phyloP scores from a whole-genome alignment of 2,329 filamentous ascomycete species.

The Shiraia sp. region DNA sequence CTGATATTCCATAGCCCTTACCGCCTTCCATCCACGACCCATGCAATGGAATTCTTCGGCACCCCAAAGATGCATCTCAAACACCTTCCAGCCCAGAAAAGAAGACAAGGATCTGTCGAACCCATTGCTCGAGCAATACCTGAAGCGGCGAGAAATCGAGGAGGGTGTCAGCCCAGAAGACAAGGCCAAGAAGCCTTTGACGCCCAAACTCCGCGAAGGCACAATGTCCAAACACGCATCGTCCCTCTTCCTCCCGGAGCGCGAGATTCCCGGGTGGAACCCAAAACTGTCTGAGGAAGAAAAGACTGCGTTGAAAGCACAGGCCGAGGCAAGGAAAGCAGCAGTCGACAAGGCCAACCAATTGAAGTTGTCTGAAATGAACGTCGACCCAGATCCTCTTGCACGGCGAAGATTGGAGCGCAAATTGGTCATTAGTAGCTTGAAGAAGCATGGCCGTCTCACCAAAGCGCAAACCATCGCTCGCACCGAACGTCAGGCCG shows the following conservation, averaged over 20 bases:
- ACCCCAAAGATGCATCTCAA: slow-evolving; percentile 17
- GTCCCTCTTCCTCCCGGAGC: slow-evolving; percentile 29
- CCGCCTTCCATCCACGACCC: slow-evolving; percentile 22
- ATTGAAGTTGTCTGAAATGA: slow-evolving; percentile 60
- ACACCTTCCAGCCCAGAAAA: slow-evolving; percentile 13
- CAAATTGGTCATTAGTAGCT: slow-evolving; percentile 78
- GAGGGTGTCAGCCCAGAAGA: not conserved
- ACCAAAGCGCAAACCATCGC: slow-evolving; percentile 69
- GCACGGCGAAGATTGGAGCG: slow-evolving; percentile 76
- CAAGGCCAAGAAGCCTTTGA: slow-evolving; percentile 1
- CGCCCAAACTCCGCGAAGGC: slow-evolving; percentile 19
- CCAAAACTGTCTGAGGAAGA: slow-evolving; percentile 21
- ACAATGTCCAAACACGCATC: slow-evolving; percentile 17
- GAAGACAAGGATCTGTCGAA: slow-evolving; percentile 41
- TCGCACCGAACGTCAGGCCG: slow-evolving; percentile 63
- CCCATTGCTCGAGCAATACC: slow-evolving; percentile 66
- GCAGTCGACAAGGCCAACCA: slow-evolving; percentile 15
- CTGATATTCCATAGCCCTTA: slow-evolving; percentile 19
- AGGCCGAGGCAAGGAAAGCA: slow-evolving; percentile 11
- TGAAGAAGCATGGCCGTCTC: slow-evolving; percentile 69
- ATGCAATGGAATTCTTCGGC: slow-evolving; percentile 16
- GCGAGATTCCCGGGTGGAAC: slow-evolving; percentile 30
- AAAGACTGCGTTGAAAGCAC: slow-evolving; percentile 12
- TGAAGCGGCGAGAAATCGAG: slow-evolving; percentile 27
- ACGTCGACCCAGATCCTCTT: slow-evolving; percentile 73